Percentiles rank a stretch among this genome's conserved stretches.
Evolutionary conservation across 2,329 filamentous ascomycete species (phyloP).

Genomic region (Xylaria polymorpha): DNA sequence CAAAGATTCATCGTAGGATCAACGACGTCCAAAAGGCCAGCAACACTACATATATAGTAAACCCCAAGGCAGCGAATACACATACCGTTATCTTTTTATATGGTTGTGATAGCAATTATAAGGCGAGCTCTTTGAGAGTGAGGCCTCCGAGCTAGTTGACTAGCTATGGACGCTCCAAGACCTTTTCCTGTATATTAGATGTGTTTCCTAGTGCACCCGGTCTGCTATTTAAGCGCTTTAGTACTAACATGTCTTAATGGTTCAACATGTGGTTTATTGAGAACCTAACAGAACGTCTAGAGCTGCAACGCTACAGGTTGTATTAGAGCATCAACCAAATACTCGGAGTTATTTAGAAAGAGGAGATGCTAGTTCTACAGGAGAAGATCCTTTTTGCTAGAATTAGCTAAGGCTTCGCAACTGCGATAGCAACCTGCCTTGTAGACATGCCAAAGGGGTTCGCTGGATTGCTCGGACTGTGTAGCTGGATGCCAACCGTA

Average conservation of each 20-base stretch:
- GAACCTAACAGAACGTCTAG: conserved; percentile 53
- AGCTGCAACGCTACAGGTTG: conserved; percentile 45
- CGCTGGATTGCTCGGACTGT: conserved; percentile 48
- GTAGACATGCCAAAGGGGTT: conserved; percentile 31
- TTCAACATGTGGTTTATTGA: conserved; percentile 64
- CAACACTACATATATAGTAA: conserved; percentile 44
- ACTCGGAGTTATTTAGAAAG: conserved; percentile 38
- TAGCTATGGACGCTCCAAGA: conserved; percentile 42
- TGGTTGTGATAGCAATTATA: conserved; percentile 55
- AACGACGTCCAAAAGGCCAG: conserved; percentile 14
- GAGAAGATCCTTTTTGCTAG: conserved; percentile 48
- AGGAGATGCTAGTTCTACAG: conserved; percentile 41
- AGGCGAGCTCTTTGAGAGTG: conserved; percentile 55
- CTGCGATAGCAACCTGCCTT: conserved; percentile 37
- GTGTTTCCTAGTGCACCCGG: conserved; percentile 47
- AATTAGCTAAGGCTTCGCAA: conserved; percentile 51
- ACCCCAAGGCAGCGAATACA: conserved; percentile 55
- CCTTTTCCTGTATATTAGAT: conserved; percentile 44
- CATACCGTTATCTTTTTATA: conserved; percentile 62
- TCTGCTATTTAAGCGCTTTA: conserved; percentile 41
- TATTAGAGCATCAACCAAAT: conserved; percentile 41
- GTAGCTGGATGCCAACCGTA: conserved; percentile 47
- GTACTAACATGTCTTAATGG: conserved; percentile 45
- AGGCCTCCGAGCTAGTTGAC: conserved; percentile 42
- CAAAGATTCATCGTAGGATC: not conserved